phyloP scores from a whole-genome alignment of 305 asterid species.

The Fraxinus baroniana region DNA sequence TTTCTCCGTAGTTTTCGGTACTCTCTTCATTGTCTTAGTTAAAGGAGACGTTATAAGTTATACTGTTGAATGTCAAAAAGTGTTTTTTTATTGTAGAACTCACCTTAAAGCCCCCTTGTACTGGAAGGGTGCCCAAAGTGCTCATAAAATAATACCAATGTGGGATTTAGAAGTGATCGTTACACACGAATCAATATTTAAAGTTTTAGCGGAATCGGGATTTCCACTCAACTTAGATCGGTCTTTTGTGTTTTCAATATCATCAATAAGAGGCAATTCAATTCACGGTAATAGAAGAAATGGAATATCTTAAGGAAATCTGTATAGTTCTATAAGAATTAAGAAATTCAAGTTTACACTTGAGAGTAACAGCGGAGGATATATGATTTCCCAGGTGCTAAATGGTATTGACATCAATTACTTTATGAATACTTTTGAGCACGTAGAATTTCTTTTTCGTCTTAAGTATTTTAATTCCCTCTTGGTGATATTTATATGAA shows the following conservation, averaged over 20 bases:
- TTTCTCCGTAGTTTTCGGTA: constrained; percentile 78
- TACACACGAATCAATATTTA: background rate
- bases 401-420: background rate
- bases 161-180: background rate
- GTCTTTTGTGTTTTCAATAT: background rate
- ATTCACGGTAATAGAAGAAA: background rate
- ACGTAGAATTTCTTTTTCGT: background rate
- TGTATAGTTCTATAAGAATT: background rate
- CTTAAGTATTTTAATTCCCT: background rate
- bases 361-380: background rate
- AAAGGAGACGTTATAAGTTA: background rate
- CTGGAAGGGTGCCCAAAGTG: background rate
- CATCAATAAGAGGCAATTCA: background rate
- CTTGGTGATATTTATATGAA: background rate
- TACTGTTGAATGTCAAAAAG: background rate
- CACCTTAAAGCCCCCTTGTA: background rate
- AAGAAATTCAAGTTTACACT: background rate
- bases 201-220: background rate
- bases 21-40: background rate
- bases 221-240: background rate
- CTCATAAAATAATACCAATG: background rate
- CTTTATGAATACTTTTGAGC: background rate
- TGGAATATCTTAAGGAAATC: background rate
- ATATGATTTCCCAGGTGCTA: background rate
- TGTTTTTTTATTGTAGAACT: background rate